Evolutionary conservation across 768 basidiomycete genomes (phyloP).

Genomic region (Lentinula sp.): DNA sequence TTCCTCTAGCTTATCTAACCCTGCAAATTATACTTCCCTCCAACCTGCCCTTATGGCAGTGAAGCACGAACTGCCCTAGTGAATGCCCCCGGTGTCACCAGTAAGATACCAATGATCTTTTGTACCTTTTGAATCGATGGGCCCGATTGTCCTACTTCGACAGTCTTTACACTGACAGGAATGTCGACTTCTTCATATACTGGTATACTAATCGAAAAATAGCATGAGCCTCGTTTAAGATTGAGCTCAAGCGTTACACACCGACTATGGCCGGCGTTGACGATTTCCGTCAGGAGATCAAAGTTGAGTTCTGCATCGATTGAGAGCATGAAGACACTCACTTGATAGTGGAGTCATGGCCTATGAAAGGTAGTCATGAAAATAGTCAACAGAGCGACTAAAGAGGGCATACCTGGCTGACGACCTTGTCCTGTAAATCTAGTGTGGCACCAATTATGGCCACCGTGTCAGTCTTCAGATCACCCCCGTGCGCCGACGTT

Average conservation of each 20-base stretch:
- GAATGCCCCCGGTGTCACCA: conserved; percentile 20
- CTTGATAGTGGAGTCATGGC: conserved; percentile 78
- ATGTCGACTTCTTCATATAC: conserved; percentile 76
- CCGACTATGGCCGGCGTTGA: conserved; percentile 75
- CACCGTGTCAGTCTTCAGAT: conserved; percentile 80
- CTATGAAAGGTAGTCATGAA: conserved; percentile 18
- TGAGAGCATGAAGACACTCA: conserved; percentile 82
- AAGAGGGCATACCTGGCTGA: neutral
- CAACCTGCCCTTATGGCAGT: too few relatives aligned
- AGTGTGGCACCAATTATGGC: conserved; percentile 87
- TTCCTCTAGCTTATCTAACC: too few relatives aligned
- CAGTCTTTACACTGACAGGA: conserved; percentile 27
- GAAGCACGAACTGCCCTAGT: too few relatives aligned
- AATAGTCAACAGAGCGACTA: neutral
- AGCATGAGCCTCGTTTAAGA: neutral
- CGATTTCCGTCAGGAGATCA: conserved; percentile 69
- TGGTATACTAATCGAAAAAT: conserved; percentile 36
- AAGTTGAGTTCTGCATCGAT: conserved; percentile 82
- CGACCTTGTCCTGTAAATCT: conserved; percentile 73
- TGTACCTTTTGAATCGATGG: conserved; percentile 49
- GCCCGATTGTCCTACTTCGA: conserved; percentile 4
- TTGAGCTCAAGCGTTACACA: neutral
- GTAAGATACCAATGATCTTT: conserved; percentile 79
- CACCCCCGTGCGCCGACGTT: conserved; percentile 70
- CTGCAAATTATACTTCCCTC: too few relatives aligned